Evolutionary conservation across 257 asterid species (phyloP).

Genomic region (Marsdenia floribunda): DNA sequence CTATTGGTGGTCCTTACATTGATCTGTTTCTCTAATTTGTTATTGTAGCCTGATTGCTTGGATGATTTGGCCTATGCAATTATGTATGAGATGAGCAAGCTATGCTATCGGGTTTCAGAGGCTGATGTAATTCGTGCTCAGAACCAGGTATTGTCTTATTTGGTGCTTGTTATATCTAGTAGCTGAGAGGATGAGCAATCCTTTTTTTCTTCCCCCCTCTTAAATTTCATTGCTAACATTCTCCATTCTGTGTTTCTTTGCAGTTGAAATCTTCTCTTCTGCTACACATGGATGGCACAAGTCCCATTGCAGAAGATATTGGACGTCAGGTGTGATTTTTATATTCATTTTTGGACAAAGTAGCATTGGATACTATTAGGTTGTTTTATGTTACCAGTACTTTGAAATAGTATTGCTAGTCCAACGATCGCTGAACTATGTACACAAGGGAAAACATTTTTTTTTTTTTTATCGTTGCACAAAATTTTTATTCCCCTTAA

Average conservation of each 20-base stretch:
- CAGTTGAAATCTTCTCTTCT: constrained; percentile 88
- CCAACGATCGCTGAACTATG: background rate
- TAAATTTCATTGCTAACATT: background rate
- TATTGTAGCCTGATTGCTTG: constrained; percentile 76
- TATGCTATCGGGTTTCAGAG: constrained; percentile 63
- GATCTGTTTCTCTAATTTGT: background rate
- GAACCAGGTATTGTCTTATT: constrained; percentile 53
- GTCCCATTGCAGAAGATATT: constrained; percentile 90
- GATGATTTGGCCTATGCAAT: constrained; percentile 71
- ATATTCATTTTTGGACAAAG: background rate
- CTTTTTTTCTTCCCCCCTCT: background rate
- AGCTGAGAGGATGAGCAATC: background rate
- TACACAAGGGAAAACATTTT: background rate
- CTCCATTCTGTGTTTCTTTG: constrained; percentile 21
- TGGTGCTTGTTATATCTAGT: background rate
- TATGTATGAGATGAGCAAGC: constrained; percentile 62
- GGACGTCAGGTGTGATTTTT: constrained; percentile 85
- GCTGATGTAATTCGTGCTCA: constrained; percentile 78
- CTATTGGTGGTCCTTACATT: background rate
- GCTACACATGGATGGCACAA: constrained; percentile 94
- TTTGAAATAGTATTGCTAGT: background rate
- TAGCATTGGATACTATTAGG: background rate
- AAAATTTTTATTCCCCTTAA: background rate
- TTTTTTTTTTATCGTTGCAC: background rate
- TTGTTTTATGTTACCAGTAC: background rate